A percentile compares a stretch with the other conserved stretches of the same genome.
Conservation (phyloP, 2,329 filamentous ascomycete species). For the Hypoxylon sp. region DNA sequence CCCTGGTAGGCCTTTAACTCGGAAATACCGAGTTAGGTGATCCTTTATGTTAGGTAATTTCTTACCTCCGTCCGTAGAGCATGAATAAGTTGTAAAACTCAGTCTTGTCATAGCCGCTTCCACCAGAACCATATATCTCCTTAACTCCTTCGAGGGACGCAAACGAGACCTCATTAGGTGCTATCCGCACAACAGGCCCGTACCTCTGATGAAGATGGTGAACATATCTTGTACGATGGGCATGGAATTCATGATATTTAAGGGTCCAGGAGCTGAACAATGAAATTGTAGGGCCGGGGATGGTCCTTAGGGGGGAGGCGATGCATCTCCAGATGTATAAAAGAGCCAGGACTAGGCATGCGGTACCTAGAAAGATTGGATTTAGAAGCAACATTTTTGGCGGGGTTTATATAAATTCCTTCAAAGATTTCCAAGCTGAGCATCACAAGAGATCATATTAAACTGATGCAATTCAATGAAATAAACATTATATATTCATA, state of each 20-base stretch:
- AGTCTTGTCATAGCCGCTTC: slow-evolving; percentile 76
- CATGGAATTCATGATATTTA: slow-evolving; percentile 70
- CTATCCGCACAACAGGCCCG: slow-evolving; percentile 70
- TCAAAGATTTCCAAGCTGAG: background rate
- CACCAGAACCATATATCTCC: slow-evolving; percentile 74
- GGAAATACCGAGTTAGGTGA: background rate
- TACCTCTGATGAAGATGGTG: slow-evolving; percentile 69
- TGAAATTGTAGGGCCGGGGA: slow-evolving; percentile 66
- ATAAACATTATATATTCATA: background rate
- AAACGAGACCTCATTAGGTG: slow-evolving; percentile 72
- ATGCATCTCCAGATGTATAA: slow-evolving; percentile 51
- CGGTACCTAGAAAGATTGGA: slow-evolving; percentile 39
- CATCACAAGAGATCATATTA: background rate
- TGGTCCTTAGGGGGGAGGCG: slow-evolving; percentile 57
- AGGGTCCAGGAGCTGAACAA: slow-evolving; percentile 66
- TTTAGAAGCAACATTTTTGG: slow-evolving; percentile 49
- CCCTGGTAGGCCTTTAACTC: background rate
- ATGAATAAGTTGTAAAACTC: slow-evolving; percentile 74
- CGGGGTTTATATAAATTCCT: background rate
- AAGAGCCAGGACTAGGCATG: slow-evolving; percentile 33
- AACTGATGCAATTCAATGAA: background rate
- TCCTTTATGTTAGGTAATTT: background rate
- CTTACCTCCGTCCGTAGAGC: slow-evolving; percentile 69
- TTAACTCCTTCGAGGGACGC: slow-evolving; percentile 69
- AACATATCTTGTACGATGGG: slow-evolving; percentile 67